These are phyloP conservation scores for Clarireedia sp. DNA, from an alignment of 2,329 filamentous ascomycete genomes.

Conservation along the genomic window DNA sequence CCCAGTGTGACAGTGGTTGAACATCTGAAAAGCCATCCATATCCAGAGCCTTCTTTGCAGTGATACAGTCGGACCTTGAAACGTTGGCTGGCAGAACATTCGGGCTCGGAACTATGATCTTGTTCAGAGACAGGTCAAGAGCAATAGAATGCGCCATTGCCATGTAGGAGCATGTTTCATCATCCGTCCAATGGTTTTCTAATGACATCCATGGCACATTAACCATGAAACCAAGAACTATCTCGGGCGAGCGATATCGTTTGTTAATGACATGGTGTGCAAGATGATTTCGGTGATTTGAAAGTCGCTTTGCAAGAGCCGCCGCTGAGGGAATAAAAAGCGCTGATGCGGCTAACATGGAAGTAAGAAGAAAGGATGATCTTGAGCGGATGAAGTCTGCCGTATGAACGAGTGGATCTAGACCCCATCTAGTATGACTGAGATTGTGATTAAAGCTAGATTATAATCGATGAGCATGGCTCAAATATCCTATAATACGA, in stretches of 20 bases:
- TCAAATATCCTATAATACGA: neutral
- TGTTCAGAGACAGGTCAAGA: conserved; percentile 61
- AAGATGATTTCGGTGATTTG: conserved; percentile 54
- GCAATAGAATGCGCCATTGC: conserved; percentile 63
- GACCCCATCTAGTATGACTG: conserved; percentile 66
- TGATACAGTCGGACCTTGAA: conserved; percentile 61
- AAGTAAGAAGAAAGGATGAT: conserved; percentile 65
- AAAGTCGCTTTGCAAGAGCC: conserved; percentile 57
- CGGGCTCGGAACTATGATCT: conserved; percentile 49
- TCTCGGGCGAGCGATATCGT: conserved; percentile 62
- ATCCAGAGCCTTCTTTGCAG: conserved; percentile 53
- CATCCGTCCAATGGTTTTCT: conserved; percentile 59
- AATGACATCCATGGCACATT: conserved; percentile 71
- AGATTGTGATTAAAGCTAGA: conserved; percentile 60
- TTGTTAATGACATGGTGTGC: conserved; percentile 53
- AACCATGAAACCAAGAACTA: conserved; percentile 67
- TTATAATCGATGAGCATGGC: neutral
- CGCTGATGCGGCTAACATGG: conserved; percentile 59
- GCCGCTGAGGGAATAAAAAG: conserved; percentile 57
- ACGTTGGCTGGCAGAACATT: conserved; percentile 40
- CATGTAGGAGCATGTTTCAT: conserved; percentile 65
- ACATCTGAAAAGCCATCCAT: conserved; percentile 62
- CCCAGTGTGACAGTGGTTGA: conserved; percentile 51
- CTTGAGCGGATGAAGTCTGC: conserved; percentile 56
- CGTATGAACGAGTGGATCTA: conserved; percentile 60